These are phyloP conservation scores for Cavenderia fasciculata DNA, from an alignment of 78 protist species.

Conservation along the genomic window DNA sequence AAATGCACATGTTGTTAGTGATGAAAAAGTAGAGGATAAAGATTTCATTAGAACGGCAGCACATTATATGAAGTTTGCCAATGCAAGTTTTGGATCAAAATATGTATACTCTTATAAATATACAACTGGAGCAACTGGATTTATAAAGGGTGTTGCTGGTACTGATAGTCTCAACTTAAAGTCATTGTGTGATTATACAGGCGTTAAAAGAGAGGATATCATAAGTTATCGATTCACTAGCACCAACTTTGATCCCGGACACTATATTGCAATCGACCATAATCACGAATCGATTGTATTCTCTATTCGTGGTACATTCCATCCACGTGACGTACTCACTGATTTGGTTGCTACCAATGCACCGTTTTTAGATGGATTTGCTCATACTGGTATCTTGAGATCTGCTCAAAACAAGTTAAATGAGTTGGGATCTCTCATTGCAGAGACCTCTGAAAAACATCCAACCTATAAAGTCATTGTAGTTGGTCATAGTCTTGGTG, in stretches of 20 bases:
- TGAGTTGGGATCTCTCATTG: slow-evolving; percentile 7
- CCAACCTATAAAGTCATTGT: slow-evolving; percentile 23
- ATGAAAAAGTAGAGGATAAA: slow-evolving; percentile 9
- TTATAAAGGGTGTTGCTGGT: slow-evolving; percentile 48
- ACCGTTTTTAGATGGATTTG: slow-evolving; percentile 31
- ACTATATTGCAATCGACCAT: slow-evolving; percentile 51
- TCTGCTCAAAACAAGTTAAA: slow-evolving; percentile 57
- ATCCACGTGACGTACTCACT: slow-evolving; percentile 65
- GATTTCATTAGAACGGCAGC: slow-evolving; percentile 10
- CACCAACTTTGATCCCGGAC: slow-evolving; percentile 69
- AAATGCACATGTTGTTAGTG: slow-evolving; percentile 41
- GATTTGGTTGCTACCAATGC: slow-evolving; percentile 70
- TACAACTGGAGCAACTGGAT: background rate
- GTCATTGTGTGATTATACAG: slow-evolving; percentile 48
- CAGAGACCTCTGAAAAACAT: slow-evolving; percentile 1
- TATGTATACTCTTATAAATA: slow-evolving; percentile 32
- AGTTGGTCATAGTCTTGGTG: slow-evolving; percentile 76
- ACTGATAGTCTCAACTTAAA: slow-evolving; percentile 38
- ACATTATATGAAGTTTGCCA: slow-evolving; percentile 49
- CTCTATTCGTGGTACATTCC: slow-evolving; percentile 76
- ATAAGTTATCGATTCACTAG: slow-evolving; percentile 29
- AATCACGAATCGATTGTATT: slow-evolving; percentile 20
- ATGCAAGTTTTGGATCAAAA: slow-evolving; percentile 67
- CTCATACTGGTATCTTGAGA: slow-evolving; percentile 69
- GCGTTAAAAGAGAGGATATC: slow-evolving; percentile 36